A percentile compares a stretch with the other conserved stretches of the same genome.
Evolutionary conservation across 148 eudicot genomes (phyloP).

Genomic region (Vaccinium myrtillus): DNA sequence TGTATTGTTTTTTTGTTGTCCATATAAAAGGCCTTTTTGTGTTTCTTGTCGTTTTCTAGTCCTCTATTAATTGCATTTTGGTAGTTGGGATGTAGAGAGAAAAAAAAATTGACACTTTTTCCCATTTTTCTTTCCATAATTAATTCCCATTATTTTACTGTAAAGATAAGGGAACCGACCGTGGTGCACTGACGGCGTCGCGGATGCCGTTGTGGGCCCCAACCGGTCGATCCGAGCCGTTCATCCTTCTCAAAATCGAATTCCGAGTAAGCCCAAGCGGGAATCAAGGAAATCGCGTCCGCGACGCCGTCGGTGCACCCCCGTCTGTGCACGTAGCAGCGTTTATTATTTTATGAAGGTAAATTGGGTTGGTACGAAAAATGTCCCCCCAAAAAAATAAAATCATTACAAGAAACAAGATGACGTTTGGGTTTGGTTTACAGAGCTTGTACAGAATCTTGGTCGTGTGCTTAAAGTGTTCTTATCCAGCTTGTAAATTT

Average conservation of each 20-base stretch:
- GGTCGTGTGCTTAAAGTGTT: background rate
- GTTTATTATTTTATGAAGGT: background rate
- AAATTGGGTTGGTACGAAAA: background rate
- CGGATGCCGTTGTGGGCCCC: too few relatives aligned
- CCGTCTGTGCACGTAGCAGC: too few relatives aligned
- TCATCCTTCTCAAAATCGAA: too few relatives aligned
- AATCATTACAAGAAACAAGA: background rate
- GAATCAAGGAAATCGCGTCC: too few relatives aligned
- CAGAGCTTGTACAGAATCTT: conserved; percentile 13
- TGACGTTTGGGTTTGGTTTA: background rate
- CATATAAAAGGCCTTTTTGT: background rate
- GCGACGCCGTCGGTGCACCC: too few relatives aligned
- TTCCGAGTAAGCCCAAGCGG: too few relatives aligned
- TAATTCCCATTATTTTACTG: background rate
- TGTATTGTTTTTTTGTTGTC: background rate
- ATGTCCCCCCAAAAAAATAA: background rate
- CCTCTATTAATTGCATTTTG: background rate
- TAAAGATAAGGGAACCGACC: too few relatives aligned
- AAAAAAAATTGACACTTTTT: background rate
- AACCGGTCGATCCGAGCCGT: too few relatives aligned
- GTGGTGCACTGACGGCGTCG: too few relatives aligned
- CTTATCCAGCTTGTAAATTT: background rate
- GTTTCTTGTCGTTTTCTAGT: background rate
- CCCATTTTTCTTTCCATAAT: background rate
- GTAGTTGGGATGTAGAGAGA: conserved; percentile 9